Evolutionary conservation across 805 yeast genomes (phyloP).

Genomic region (Suhomyces emberorum): DNA sequence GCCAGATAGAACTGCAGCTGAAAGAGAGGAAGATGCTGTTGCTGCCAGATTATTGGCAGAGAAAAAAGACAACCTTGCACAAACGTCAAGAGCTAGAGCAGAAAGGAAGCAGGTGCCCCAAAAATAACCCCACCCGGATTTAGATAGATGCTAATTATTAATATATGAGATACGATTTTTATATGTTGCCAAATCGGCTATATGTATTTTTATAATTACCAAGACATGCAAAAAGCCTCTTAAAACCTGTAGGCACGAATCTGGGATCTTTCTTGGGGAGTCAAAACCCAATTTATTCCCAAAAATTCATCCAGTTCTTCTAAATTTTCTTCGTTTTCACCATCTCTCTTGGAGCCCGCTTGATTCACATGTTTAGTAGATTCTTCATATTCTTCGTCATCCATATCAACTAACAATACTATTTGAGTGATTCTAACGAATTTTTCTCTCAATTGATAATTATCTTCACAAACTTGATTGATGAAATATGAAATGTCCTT

Average conservation of each 20-base stretch:
- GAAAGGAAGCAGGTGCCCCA: too few relatives aligned
- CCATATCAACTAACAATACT: conserved; percentile 77
- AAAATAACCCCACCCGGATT: too few relatives aligned
- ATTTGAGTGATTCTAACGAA: conserved; percentile 83
- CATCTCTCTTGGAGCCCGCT: conserved; percentile 4
- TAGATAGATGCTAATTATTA: too few relatives aligned
- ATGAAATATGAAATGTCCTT: conserved; percentile 75
- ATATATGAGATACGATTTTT: too few relatives aligned
- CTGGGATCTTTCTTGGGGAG: conserved; percentile 68
- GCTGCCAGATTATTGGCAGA: conserved; percentile 5
- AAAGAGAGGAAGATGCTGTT: conserved; percentile 12
- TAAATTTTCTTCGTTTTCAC: conserved; percentile 26
- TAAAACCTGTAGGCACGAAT: conserved; percentile 58
- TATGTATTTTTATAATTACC: too few relatives aligned
- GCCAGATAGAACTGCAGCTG: conserved; percentile 36
- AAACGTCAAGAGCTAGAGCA: neutral
- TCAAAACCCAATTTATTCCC: conserved; percentile 65
- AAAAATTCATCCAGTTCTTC: conserved; percentile 23
- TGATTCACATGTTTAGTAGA: conserved; percentile 22
- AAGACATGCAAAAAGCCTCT: too few relatives aligned
- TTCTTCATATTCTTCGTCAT: conserved; percentile 53
- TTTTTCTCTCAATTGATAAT: conserved; percentile 71
- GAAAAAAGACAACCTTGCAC: conserved; percentile 3
- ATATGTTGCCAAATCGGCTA: too few relatives aligned
- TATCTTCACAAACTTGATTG: conserved; percentile 65